Conservation (phyloP, 2,329 filamentous ascomycete genomes). For the Aureobasidium melanogenum region DNA sequence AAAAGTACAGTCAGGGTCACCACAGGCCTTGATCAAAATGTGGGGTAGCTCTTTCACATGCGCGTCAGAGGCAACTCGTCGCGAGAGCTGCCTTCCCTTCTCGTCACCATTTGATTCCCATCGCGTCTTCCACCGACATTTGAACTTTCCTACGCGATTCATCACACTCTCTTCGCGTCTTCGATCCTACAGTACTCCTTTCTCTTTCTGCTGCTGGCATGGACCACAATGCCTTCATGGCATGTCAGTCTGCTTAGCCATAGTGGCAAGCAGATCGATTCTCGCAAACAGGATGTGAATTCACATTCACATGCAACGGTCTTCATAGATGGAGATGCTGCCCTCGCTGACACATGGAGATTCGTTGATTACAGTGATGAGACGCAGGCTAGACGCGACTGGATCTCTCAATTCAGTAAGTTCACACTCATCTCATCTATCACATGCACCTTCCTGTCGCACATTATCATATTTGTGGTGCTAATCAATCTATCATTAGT, state of each 20-base stretch:
- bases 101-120: not conserved
- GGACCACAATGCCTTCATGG: not conserved
- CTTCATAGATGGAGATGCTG: not conserved
- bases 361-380: not conserved
- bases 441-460: not conserved
- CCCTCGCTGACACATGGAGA: not conserved
- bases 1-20: not conserved
- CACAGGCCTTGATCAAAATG: not conserved
- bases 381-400: constrained; percentile 5
- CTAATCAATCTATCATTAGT: not conserved
- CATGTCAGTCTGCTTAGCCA: not conserved
- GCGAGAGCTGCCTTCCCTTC: not conserved
- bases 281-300: not conserved
- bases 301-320: not conserved
- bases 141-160: not conserved
- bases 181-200: not conserved
- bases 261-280: not conserved
- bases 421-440: not conserved
- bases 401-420: constrained; percentile 5
- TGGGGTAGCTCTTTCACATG: constrained; percentile 1
- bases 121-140: not conserved
- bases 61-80: not conserved
- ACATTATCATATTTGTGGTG: not conserved
- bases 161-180: not conserved
- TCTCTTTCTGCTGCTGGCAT: not conserved